Base-by-base conservation (phyloP, 108 stramenopile species). In the Nitzschia inconspicua region DNA sequence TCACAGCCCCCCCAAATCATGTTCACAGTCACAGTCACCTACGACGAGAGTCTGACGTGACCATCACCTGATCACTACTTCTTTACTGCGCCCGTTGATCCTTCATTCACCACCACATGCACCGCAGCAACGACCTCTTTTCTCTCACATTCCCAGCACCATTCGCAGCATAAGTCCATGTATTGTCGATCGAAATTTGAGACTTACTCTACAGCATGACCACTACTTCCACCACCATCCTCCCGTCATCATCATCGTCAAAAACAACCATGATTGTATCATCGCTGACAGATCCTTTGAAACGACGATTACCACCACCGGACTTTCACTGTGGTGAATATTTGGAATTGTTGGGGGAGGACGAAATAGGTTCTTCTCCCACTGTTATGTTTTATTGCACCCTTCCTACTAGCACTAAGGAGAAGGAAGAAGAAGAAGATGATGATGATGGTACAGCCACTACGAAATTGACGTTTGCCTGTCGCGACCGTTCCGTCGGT, bases 401-500 rank as follows among this genome's bases (percentile, higher is more conserved):
- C 1, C 41, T 56, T 19, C 65, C 72, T 8, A 16, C 24, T 3
- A 2, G 4, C 4, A 3, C 4, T 7, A 32, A 28, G 1, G 32
- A 48, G n/a, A 22, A 22, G 3, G 25, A 22, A 26, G 13, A 25
- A 41, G 25, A 48, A 22, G 23, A 44, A 24, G 43, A 44, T 23
- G 42, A 42, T 19, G 24, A 42, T 7, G 32, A 41, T 32, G n/a
- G 42, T 8, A 22, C 14, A 11, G 10, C 3, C 25, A 58, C 23
- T 32, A 43, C 23, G 28, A 29, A 31, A 5, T 50, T 70, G n/a
- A 61, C 55, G 63, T 83, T 83, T 60, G 35, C 43, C 13, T 79
- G 78, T 44, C 56, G 82, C 22, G 75, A 67, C 28, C 75, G 72
- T 30, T 83, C 82, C 1, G 52, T 54, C 31, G 82, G 82, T 3